These are phyloP conservation scores for Globisporangium nodosum DNA, from an alignment of 352 stramenopile species.

Conservation along the genomic window DNA sequence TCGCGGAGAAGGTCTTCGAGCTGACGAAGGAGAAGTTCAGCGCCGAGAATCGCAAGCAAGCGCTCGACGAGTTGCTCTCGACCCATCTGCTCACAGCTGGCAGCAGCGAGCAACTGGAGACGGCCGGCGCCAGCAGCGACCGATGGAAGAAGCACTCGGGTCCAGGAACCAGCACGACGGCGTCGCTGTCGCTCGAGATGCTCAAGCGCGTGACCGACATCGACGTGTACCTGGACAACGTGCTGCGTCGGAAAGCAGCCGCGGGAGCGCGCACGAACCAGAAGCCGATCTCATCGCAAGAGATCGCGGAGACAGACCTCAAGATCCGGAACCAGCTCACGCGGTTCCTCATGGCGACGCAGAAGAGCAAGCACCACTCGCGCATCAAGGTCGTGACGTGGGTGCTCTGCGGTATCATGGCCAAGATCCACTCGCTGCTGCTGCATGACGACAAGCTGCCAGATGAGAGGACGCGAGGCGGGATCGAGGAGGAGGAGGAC, in stretches of 20 bases:
- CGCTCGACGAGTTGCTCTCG: conserved; percentile 55
- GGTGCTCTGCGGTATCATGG: conserved; percentile 82
- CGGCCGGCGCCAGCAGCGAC: conserved; percentile 1
- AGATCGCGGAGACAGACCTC: conserved; percentile 66
- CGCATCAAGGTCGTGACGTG: conserved; percentile 82
- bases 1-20: conserved; percentile 76
- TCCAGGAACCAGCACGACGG: conserved; percentile 11
- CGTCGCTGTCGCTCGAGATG: conserved; percentile 72
- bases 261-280: conserved; percentile 22
- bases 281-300: conserved; percentile 54
- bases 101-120: background rate
- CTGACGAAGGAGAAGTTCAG: conserved; percentile 85
- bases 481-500: conserved; percentile 23
- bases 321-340: conserved; percentile 80
- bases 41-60: conserved; percentile 67
- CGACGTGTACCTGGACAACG: conserved; percentile 80
- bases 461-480: conserved; percentile 13
- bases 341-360: conserved; percentile 58
- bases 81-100: conserved; percentile 8
- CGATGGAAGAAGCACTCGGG: background rate
- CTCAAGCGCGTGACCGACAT: conserved; percentile 76
- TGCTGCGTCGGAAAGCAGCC: conserved; percentile 54
- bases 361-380: conserved; percentile 77
- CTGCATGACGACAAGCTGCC: conserved; percentile 67
- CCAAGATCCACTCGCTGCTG: conserved; percentile 77